Conservation (phyloP, 2,329 filamentous ascomycete species). For the Fusarium sp. region DNA sequence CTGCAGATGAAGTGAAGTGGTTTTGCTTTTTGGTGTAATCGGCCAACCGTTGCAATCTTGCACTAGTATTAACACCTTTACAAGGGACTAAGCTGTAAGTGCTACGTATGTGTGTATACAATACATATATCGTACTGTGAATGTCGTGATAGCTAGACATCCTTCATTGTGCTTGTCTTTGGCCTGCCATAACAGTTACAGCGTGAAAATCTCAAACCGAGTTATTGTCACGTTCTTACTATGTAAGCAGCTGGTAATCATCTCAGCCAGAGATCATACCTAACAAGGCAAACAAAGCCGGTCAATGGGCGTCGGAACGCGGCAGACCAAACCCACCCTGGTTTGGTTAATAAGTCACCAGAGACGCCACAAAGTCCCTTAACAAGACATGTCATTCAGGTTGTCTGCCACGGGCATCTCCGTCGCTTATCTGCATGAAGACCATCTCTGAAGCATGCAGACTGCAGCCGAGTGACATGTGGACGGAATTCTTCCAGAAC, state of each 20-base stretch:
- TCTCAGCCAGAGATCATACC: slow-evolving; percentile 5
- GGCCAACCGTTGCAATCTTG: slow-evolving; percentile 19
- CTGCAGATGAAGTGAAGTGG: slow-evolving; percentile 28
- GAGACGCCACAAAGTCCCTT: slow-evolving; percentile 35
- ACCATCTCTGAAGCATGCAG: slow-evolving; percentile 32
- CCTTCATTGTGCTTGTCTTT: not conserved
- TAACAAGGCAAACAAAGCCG: slow-evolving; percentile 28
- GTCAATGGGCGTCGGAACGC: slow-evolving; percentile 16
- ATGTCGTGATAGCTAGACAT: not conserved
- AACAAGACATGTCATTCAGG: slow-evolving; percentile 33
- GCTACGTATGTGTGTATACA: not conserved
- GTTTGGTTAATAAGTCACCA: slow-evolving; percentile 21
- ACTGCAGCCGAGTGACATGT: slow-evolving; percentile 25
- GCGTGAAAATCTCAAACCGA: not conserved
- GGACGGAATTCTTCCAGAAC: slow-evolving; percentile 47
- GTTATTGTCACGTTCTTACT: not conserved
- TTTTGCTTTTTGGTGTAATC: slow-evolving; percentile 39
- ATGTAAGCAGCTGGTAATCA: not conserved
- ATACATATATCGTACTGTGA: not conserved
- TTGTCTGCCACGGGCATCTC: slow-evolving; percentile 41
- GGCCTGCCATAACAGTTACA: not conserved
- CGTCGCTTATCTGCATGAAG: slow-evolving; percentile 50
- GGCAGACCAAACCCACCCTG: slow-evolving; percentile 21
- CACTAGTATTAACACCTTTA: slow-evolving; percentile 7
- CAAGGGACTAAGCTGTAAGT: slow-evolving; percentile 15